Evolutionary conservation across 257 asterid species (phyloP).

Genomic region (Verbascum thapsus): DNA sequence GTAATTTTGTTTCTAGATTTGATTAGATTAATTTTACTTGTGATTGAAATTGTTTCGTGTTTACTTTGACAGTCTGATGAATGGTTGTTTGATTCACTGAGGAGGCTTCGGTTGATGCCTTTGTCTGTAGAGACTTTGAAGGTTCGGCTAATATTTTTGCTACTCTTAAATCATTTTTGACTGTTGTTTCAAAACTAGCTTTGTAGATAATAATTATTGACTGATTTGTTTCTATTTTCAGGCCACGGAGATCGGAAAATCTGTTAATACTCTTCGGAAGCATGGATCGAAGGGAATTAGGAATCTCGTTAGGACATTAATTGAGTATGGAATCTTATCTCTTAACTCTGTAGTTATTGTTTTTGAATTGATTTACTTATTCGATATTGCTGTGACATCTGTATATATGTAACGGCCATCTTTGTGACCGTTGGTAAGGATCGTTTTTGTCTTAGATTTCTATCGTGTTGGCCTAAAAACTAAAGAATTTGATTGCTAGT

Average conservation of each 20-base stretch:
- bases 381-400: neutral
- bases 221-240: conserved; percentile 32
- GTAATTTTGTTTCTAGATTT: neutral
- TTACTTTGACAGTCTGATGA: conserved; percentile 47
- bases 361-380: conserved; percentile 5
- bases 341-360: no score
- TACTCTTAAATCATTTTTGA: no score
- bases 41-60: conserved; percentile 20
- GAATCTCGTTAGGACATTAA: conserved; percentile 50
- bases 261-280: conserved; percentile 53
- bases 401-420: neutral
- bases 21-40: no score
- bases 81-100: conserved; percentile 55
- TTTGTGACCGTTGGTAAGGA: neutral
- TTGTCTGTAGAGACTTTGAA: conserved; percentile 64
- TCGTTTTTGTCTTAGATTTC: neutral
- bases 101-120: conserved; percentile 66
- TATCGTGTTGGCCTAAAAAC: no score
- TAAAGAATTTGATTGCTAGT: conserved; percentile 4
- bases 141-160: conserved; percentile 42
- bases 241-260: conserved; percentile 68
- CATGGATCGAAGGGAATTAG: conserved; percentile 58
- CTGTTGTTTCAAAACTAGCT: no score
- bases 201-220: neutral
- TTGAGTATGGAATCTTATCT: conserved; percentile 52